These are phyloP conservation scores for Coniella lustricola DNA, from an alignment of 2,329 filamentous ascomycete genomes.

Conservation along the genomic window DNA sequence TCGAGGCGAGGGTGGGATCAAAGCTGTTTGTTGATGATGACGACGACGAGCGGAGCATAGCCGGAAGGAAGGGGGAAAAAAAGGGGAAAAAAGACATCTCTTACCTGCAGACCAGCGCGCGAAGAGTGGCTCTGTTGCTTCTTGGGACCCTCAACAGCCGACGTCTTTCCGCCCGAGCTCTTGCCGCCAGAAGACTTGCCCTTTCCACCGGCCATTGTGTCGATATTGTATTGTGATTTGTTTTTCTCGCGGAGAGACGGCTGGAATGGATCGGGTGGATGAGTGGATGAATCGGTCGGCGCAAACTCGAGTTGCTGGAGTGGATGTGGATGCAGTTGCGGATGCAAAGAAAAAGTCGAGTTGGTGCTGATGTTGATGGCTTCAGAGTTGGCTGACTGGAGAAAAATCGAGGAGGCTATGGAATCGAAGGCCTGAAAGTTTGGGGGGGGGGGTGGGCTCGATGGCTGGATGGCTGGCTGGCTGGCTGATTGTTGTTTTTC, in stretches of 20 bases:
- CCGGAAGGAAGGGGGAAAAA: no score
- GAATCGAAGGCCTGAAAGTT: background rate
- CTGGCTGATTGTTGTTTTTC: slow-evolving; percentile 5
- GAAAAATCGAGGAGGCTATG: slow-evolving; percentile 13
- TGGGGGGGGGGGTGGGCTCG: background rate
- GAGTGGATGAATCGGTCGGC: background rate
- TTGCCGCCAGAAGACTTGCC: slow-evolving; percentile 89
- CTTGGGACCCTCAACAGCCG: slow-evolving; percentile 58
- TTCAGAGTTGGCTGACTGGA: background rate
- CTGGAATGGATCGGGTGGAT: background rate
- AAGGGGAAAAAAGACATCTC: slow-evolving; percentile 13
- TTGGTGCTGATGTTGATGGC: background rate
- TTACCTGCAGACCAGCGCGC: slow-evolving; percentile 91
- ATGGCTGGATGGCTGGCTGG: background rate
- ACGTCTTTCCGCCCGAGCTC: slow-evolving; percentile 71
- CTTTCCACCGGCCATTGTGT: slow-evolving; percentile 74
- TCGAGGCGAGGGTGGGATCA: slow-evolving; percentile 14
- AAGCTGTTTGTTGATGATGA: background rate
- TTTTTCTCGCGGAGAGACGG: background rate
- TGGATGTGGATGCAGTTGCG: background rate
- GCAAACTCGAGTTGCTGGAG: background rate
- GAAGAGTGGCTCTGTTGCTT: slow-evolving; percentile 95
- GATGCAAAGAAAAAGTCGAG: background rate
- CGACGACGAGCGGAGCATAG: background rate
- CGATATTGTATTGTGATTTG: background rate